These are phyloP conservation scores for Coix lacrymajobi DNA, from an alignment of 176 grass and related monocot genomes.

Conservation along the genomic window DNA sequence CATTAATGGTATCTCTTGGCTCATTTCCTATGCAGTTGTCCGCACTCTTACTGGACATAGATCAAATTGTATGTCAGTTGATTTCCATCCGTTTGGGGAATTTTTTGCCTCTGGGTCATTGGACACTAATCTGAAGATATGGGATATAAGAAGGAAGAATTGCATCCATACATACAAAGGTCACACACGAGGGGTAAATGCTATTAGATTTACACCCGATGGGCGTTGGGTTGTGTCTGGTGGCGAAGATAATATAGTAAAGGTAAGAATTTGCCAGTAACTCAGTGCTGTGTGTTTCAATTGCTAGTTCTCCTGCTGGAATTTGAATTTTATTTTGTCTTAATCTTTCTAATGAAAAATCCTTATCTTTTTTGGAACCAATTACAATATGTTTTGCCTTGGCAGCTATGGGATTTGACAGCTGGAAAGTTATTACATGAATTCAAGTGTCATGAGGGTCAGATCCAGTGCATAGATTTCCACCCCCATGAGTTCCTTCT, in stretches of 20 bases:
- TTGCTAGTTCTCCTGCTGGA: background rate
- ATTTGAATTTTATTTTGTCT: background rate
- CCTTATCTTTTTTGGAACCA: background rate
- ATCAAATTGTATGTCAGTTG: conserved; percentile 89
- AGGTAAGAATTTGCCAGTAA: conserved; percentile 45
- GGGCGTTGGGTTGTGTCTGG: conserved; percentile 96
- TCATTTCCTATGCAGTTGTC: conserved; percentile 62
- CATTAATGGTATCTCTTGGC: background rate
- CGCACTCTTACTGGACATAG: conserved; percentile 87
- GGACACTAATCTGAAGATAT: conserved; percentile 97
- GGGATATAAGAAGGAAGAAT: conserved; percentile 93
- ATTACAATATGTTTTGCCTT: conserved; percentile 16
- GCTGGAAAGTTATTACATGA: conserved; percentile 95
- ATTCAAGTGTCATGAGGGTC: conserved; percentile 90
- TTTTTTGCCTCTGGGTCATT: conserved; percentile 94
- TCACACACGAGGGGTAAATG: conserved; percentile 88
- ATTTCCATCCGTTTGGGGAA: conserved; percentile 97
- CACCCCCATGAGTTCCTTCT: conserved; percentile 93
- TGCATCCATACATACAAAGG: conserved; percentile 98
- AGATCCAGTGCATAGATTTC: conserved; percentile 98
- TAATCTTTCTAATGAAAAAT: conserved; percentile 1
- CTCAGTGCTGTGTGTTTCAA: conserved; percentile 4
- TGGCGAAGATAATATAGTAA: conserved; percentile 90
- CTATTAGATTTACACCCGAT: conserved; percentile 94
- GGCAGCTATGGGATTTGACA: conserved; percentile 91